Base-by-base conservation (phyloP, 2,329 filamentous ascomycete genomes). In the Septoria linicola region DNA sequence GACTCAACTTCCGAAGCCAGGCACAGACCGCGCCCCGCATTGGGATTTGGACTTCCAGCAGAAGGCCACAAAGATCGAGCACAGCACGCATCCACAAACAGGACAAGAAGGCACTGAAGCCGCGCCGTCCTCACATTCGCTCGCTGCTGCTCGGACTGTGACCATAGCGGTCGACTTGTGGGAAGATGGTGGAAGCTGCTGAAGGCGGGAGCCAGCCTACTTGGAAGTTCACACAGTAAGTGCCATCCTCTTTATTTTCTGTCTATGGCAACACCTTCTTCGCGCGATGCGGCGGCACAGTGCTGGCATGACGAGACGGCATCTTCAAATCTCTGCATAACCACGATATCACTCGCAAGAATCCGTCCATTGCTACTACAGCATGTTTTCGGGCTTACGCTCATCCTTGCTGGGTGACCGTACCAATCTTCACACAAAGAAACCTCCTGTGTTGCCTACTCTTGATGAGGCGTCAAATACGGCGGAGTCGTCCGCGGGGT, bases 181-280 rank as follows among this genome's bases (percentile, higher is more conserved):
- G 58, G 66, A 92, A 86, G 79, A 96, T 97, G 91, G 91, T 93
- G 80, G 91, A 96, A 83, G 87, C 86, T 79, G 90, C 95, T 78
- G 81, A 87, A 60, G 60, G 65, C 55, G 57, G 61, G 76, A 89
- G 84, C 80, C 86, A 89, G 77, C 91, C 91, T 71, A 97, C 91
- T 76, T 97, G 92, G 92, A 97, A 97, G 81, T 97, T 97, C 78
- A 97, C 92, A 74, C 92, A 97, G 91, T 95, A 88, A 75, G 89
- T 70, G 47, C 35, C 47, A 46, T 49, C 39, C 34, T 40, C 46
- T 53, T 32, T 16, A 25, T 36, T 42, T 34, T 14, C 27, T 20
- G 36, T 13, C 11, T 14, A 20, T 8, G 34, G 11, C 34, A 20
- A 19, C 16, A 13, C 36, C 11, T 39, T 19, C 36, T 17, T 21